A percentile compares a stretch with the other conserved stretches of the same genome.
phyloP scores from a whole-genome alignment of 2,329 filamentous ascomycete species.

The Zasmidium angulare region DNA sequence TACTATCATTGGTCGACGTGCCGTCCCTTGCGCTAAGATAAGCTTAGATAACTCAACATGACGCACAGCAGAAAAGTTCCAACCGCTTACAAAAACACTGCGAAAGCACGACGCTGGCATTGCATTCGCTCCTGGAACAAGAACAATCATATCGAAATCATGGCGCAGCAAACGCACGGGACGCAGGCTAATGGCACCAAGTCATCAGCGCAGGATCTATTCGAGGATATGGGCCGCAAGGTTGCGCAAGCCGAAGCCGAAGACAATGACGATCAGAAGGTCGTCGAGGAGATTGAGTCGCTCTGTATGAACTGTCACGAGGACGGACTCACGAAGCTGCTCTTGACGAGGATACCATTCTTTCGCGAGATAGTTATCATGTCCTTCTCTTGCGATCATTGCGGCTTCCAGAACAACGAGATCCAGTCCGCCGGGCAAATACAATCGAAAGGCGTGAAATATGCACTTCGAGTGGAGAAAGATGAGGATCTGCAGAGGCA shows the following conservation, averaged over 20 bases:
- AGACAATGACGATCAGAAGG: constrained; percentile 45
- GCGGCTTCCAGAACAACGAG: constrained; percentile 86
- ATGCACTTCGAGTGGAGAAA: constrained; percentile 74
- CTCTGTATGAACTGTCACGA: constrained; percentile 58
- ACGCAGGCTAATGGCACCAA: constrained; percentile 17
- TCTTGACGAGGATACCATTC: constrained; percentile 91
- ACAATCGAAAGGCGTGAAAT: constrained; percentile 82
- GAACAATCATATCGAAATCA: not conserved
- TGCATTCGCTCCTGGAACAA: not conserved
- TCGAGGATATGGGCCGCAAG: constrained; percentile 53
- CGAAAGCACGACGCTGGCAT: not conserved
- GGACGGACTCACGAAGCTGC: constrained; percentile 73
- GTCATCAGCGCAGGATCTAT: constrained; percentile 47
- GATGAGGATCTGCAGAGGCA: constrained; percentile 77
- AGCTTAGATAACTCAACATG: not conserved
- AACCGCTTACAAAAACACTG: not conserved
- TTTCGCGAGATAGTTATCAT: constrained; percentile 98
- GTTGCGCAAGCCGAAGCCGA: constrained; percentile 42
- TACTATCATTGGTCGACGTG: not conserved
- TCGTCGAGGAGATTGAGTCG: constrained; percentile 55
- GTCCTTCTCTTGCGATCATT: constrained; percentile 92
- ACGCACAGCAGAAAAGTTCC: not conserved
- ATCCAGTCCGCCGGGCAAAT: constrained; percentile 90
- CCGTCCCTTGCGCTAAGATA: not conserved
- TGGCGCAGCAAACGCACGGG: constrained; percentile 12